These are phyloP conservation scores for Citrus trifoliata DNA, from an alignment of 345 rosid species.

Conservation along the genomic window DNA sequence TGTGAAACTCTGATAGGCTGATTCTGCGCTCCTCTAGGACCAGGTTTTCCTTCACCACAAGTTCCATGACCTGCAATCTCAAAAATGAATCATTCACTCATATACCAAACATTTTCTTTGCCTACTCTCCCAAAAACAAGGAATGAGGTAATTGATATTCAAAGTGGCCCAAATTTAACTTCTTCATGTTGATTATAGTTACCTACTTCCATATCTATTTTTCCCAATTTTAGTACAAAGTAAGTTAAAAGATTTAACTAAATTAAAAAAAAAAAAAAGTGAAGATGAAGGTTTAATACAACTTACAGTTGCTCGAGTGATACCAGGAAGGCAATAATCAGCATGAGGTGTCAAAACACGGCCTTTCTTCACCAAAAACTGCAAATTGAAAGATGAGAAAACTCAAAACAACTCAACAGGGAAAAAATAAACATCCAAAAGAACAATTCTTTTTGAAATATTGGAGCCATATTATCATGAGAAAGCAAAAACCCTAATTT, in stretches of 20 bases:
- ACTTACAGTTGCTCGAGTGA: constrained; percentile 83
- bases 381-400: constrained; percentile 19
- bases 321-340: constrained; percentile 93
- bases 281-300: not conserved
- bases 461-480: not conserved
- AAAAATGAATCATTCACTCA: not conserved
- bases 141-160: not conserved
- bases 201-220: not conserved
- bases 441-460: not conserved
- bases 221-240: not conserved
- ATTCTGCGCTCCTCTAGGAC: constrained; percentile 65
- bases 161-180: not conserved
- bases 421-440: not conserved
- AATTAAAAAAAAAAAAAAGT: not conserved
- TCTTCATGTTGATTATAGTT: not conserved
- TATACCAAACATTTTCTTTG: not conserved
- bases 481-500: not conserved
- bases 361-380: constrained; percentile 89
- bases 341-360: constrained; percentile 80
- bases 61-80: constrained; percentile 68
- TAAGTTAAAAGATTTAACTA: not conserved
- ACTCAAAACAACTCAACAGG: not conserved
- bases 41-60: constrained; percentile 63
- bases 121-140: too few species aligned
- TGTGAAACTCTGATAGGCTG: constrained; percentile 81